Base-by-base conservation (phyloP, 2,329 filamentous ascomycete genomes). In the Raffaelea arxii region DNA sequence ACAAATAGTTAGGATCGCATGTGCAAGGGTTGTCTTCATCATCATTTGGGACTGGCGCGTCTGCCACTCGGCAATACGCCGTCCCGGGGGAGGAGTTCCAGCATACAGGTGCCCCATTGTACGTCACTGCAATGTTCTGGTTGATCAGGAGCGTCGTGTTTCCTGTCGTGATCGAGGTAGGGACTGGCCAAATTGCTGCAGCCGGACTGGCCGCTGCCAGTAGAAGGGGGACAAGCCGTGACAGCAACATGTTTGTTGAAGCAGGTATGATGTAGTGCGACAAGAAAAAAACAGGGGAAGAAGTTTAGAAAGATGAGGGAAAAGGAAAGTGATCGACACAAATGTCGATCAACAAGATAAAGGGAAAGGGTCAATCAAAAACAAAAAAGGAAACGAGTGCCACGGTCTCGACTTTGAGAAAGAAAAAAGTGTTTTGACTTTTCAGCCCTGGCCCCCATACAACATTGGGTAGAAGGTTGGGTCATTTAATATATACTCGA, bases 181-280 rank as follows among this genome's bases (percentile, higher is more conserved):
- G 78, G 21, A 69, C 65, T 12, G 78, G 78, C 78, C 78, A 82
- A 49, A 82, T 59, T 14, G 77, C 77, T n/a, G 65, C 71, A 11
- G 67, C 66, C 12, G 62, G 55, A 47, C 64, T 56, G 43, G 66
- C 57, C 43, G 63, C 63, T 51, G 70, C 55, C 41, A 70, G 60
- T 38, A 68, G 58, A 44, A 67, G 50, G 38, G 66, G 60, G 46
- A 70, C 54, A 30, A 66, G 49, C 25, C 53, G 45, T 14, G 44
- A 47, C 30, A 56, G 55, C 47, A 55, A 46, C 56, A 59, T 59
- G 43, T 6, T 7, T 41, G 7, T 14, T 6, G 21, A 30, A 39
- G 21, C 24, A 32, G 42, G 21, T 12, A 25, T 24, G 41, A 21
- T 14, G 16, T n/a, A 25, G 14, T 39, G 36, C 43, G 35, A 37